Evolutionary conservation across 805 yeast species (phyloP).

Genomic region (Saccharomycopsis sp.): DNA sequence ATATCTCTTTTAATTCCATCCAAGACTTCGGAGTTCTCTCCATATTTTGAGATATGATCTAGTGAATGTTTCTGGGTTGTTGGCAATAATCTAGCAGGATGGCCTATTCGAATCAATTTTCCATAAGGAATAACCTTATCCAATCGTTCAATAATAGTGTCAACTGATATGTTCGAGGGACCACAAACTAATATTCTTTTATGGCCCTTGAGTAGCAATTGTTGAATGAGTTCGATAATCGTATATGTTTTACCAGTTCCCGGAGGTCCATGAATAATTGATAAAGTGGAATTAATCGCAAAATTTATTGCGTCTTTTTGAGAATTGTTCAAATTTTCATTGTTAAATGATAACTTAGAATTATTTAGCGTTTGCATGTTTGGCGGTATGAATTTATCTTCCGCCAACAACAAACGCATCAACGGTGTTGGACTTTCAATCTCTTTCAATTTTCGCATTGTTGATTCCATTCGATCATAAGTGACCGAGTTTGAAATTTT

Average conservation of each 20-base stretch:
- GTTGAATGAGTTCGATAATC: conserved; percentile 71
- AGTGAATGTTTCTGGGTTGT: conserved; percentile 62
- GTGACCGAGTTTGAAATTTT: conserved; percentile 58
- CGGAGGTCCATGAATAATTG: conserved; percentile 70
- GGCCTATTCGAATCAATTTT: conserved; percentile 76
- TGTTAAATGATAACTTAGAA: conserved; percentile 31
- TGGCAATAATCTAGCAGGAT: conserved; percentile 78
- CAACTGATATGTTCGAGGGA: conserved; percentile 89
- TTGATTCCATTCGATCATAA: conserved; percentile 70
- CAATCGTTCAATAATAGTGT: conserved; percentile 79
- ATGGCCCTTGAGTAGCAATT: conserved; percentile 41
- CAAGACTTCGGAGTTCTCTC: conserved; percentile 53
- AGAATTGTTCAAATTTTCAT: conserved; percentile 42
- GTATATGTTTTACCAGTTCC: conserved; percentile 84
- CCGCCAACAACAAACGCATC: conserved; percentile 43
- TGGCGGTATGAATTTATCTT: conserved; percentile 30
- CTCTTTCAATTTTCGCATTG: conserved; percentile 60
- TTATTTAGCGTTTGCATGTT: conserved; percentile 11
- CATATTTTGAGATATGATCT: conserved; percentile 58
- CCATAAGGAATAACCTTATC: conserved; percentile 36
- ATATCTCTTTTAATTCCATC: conserved; percentile 69
- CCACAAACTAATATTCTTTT: conserved; percentile 80
- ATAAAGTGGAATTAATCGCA: conserved; percentile 51
- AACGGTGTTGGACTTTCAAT: conserved; percentile 31
- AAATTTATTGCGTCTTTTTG: conserved; percentile 69